Conservation (phyloP, 2,329 filamentous ascomycete genomes). For the Colletotrichum tropicale region DNA sequence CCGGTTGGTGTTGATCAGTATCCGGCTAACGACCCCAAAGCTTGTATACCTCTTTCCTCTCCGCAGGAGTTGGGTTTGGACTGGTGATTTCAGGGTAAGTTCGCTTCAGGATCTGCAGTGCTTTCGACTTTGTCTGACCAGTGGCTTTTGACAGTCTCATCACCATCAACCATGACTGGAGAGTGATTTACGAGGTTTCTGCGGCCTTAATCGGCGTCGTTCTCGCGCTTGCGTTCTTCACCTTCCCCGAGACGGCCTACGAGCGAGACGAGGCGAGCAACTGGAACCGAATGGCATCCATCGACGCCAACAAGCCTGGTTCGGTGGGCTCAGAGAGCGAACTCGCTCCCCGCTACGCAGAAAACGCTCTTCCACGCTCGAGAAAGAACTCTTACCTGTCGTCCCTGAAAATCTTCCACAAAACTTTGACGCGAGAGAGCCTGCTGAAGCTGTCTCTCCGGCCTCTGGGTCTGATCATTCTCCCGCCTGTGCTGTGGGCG, state of each 20-base stretch:
- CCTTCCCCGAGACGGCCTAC: constrained; percentile 64
- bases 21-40: constrained; percentile 3
- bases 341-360: neutral
- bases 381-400: constrained; percentile 35
- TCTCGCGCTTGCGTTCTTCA: constrained; percentile 53
- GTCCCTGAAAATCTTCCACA: constrained; percentile 43
- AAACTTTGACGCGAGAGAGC: constrained; percentile 48
- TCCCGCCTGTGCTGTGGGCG: constrained; percentile 61
- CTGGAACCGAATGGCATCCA: neutral
- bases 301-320: neutral
- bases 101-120: neutral
- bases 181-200: constrained; percentile 56
- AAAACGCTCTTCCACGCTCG: neutral
- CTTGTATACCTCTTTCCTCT: constrained; percentile 44
- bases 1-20: neutral
- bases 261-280: constrained; percentile 28
- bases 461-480: constrained; percentile 51
- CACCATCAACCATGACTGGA: constrained; percentile 51
- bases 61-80: constrained; percentile 46
- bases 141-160: constrained; percentile 40
- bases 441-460: constrained; percentile 52
- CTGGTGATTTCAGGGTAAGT: constrained; percentile 45
- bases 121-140: neutral
- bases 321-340: constrained; percentile 22
- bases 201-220: constrained; percentile 52